phyloP scores from a whole-genome alignment of 2,329 filamentous ascomycete genomes.

The Penicillium sp. region DNA sequence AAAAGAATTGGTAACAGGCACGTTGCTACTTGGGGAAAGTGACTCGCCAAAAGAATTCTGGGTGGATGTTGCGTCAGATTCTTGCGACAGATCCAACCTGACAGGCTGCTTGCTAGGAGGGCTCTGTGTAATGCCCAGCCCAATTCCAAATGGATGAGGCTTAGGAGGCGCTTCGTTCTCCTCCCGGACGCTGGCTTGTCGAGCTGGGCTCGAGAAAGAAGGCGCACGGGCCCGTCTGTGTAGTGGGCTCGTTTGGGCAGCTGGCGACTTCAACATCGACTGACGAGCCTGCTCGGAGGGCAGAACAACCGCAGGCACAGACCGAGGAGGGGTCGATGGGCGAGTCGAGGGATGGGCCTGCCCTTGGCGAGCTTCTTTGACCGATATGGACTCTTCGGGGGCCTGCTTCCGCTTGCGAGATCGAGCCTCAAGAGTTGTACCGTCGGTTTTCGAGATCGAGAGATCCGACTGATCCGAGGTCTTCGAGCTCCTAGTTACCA shows the following conservation, averaged over 20 bases:
- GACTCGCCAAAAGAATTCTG: not conserved
- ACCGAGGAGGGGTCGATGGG: not conserved
- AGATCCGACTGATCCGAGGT: not conserved
- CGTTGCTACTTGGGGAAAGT: not conserved
- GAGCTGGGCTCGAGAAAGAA: conserved; percentile 19
- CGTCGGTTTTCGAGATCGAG: not conserved
- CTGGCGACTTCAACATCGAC: not conserved
- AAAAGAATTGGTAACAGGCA: not conserved
- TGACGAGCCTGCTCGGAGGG: not conserved
- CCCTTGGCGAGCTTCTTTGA: conserved; percentile 23
- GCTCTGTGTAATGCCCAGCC: conserved; percentile 28
- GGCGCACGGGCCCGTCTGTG: conserved; percentile 13
- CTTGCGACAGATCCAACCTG: not conserved
- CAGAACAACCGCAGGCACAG: not conserved
- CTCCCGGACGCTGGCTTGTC: not conserved
- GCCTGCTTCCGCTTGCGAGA: conserved; percentile 28
- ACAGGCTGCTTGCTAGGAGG: conserved; percentile 17
- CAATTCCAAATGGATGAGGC: conserved; percentile 15
- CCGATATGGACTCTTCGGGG: conserved; percentile 13
- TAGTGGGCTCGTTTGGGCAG: not conserved
- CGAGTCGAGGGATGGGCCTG: not conserved
- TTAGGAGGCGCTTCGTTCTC: not conserved
- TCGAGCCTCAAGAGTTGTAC: not conserved
- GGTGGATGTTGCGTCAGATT: not conserved
- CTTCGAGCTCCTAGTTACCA: not conserved